Evolutionary conservation across 2,329 filamentous ascomycete genomes (phyloP), one percentile per base, ranked within the genome.

Genomic region (Xylariaceae sp.): DNA sequence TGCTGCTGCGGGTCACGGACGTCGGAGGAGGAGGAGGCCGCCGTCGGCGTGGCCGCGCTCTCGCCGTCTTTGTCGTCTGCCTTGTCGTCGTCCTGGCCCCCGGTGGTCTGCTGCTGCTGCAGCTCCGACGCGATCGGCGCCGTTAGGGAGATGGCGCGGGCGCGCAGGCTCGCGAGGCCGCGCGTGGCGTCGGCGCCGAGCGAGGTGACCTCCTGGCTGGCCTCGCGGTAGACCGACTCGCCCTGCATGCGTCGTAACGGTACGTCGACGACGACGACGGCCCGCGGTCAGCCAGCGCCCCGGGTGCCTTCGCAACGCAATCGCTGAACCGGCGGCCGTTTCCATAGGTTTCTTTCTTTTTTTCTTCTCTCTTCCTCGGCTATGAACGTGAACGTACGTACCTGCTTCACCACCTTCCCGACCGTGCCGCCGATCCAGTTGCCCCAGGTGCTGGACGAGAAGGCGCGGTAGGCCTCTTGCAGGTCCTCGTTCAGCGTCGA

Each of bases 401-500:
- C 82, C 77, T 94, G 89, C 63, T 94, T 94, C 55, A 88, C 84
- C n/a, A 94, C 89, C 51, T 74, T 90, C 29, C 85, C 84, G 54
- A 94, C 80, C 57, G 94, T 84, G 5, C 88, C 90, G 22, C 92
- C 90, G 19, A 98, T 77, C 48, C 75, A 79, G 15, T 83, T 78
- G 28, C 90, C 92, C 92, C 92, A 98, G 9, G 87, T 84, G 50
- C 87, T 94, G 45, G 79, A 77, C 3, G 87, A 90, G 54, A 98
- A 85, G 16, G 89, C 89, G 54, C 87, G 88, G 69, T 96, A 95
- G 5, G 90, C 92, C 61, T 95, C 87, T 61, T 94, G 87, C 43
- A 98, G 73, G 53, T 98, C 92, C 47, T 77, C 74, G 55, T 93
- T 93, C 47, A 98, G 72, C 33, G 80, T 75, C 36, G 63, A 57